Conservation (phyloP, 2,329 filamentous ascomycete genomes). For the Ambrosiella cleistominuta region DNA sequence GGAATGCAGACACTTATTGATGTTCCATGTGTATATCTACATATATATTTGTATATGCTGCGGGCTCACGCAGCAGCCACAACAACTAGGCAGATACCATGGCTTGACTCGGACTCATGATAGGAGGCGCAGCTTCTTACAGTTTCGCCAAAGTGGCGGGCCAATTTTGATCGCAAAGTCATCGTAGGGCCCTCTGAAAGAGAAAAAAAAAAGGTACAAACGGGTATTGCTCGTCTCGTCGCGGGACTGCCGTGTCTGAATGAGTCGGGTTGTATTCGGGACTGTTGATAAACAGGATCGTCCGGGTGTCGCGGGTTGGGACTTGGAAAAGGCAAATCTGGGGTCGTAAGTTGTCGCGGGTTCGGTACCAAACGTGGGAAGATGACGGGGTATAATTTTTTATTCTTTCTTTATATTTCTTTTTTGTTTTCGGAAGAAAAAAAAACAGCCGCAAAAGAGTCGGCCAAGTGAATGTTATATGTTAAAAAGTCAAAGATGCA, state of each 20-base stretch:
- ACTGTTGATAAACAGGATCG: too few species aligned
- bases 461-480: too few species aligned
- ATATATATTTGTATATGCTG: too few species aligned
- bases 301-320: too few species aligned
- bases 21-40: too few species aligned
- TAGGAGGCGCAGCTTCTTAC: slow-evolving; percentile 19
- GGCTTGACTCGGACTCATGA: not conserved
- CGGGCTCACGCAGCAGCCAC: not conserved
- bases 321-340: too few species aligned
- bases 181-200: slow-evolving; percentile 11
- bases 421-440: not conserved
- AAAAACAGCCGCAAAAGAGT: too few species aligned
- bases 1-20: too few species aligned
- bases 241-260: too few species aligned
- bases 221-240: not conserved
- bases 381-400: not conserved
- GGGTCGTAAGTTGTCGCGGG: too few species aligned
- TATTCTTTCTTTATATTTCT: not conserved
- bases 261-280: too few species aligned
- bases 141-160: slow-evolving; percentile 31
- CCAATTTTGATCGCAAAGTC: slow-evolving; percentile 22
- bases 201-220: not conserved
- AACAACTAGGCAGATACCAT: not conserved
- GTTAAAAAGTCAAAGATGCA: too few species aligned
- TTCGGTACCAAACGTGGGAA: not conserved